These are phyloP conservation scores for Phytophthora brassicae DNA, from an alignment of 352 stramenopile genomes.

Conservation along the genomic window DNA sequence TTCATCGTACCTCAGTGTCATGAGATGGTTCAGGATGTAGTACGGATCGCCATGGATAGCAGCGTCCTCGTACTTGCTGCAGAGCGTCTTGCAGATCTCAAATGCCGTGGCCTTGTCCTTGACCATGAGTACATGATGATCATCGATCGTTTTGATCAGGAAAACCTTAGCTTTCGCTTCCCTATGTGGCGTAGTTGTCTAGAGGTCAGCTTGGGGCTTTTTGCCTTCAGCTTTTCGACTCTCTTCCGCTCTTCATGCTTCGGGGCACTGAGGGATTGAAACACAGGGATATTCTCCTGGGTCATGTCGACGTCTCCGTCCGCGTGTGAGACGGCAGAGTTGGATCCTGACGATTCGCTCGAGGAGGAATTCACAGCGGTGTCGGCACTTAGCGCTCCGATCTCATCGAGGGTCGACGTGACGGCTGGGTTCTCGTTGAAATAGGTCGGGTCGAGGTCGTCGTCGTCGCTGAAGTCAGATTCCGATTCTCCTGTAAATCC, in stretches of 20 bases:
- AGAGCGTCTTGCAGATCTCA: slow-evolving; percentile 15
- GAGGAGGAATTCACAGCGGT: neutral
- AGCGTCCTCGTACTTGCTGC: slow-evolving; percentile 8
- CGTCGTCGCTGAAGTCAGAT: neutral
- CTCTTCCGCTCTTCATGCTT: slow-evolving; percentile 1
- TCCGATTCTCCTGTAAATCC: slow-evolving; percentile 3
- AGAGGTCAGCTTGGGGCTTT: slow-evolving; percentile 9
- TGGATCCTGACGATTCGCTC: neutral
- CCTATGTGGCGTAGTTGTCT: slow-evolving; percentile 6
- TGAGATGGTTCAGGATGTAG: slow-evolving; percentile 16
- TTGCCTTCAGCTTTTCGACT: slow-evolving; percentile 15
- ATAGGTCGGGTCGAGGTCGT: no score
- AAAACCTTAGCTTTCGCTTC: slow-evolving; percentile 11
- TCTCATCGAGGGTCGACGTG: neutral
- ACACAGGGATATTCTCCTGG: neutral
- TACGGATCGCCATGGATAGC: slow-evolving; percentile 10
- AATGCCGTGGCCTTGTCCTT: slow-evolving; percentile 11
- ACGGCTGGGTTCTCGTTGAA: neutral
- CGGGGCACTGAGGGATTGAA: slow-evolving; percentile 1
- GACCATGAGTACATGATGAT: slow-evolving; percentile 15
- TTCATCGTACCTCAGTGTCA: slow-evolving; percentile 1
- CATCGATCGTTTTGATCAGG: slow-evolving; percentile 10
- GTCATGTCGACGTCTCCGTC: slow-evolving; percentile 1
- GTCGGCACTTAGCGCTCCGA: neutral
- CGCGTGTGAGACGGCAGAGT: neutral